These are phyloP conservation scores for Asterochloris erici DNA, from an alignment of 139 green algal species.

Conservation along the genomic window DNA sequence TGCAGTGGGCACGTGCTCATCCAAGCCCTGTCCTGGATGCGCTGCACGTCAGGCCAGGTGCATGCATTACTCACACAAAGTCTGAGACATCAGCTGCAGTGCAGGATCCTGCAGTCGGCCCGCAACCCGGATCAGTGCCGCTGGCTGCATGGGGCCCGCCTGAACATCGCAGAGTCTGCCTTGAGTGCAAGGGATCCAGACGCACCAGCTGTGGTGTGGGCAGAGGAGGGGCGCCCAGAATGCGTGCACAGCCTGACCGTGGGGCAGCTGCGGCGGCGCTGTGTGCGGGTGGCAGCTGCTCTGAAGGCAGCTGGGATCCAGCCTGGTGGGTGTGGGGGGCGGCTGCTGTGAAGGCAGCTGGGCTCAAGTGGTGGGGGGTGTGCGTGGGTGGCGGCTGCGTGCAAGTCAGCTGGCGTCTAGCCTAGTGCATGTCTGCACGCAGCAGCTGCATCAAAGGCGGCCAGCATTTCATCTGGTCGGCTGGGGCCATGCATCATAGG, in stretches of 20 bases:
- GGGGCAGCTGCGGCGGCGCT: constrained; percentile 39
- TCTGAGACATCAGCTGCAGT: too few relatives aligned
- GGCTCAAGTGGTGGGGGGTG: neutral
- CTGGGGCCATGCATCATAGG: neutral
- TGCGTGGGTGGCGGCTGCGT: constrained; percentile 35
- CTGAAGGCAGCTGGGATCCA: constrained; percentile 31
- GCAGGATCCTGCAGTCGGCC: constrained; percentile 28
- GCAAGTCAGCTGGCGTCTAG: constrained; percentile 18
- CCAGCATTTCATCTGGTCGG: neutral
- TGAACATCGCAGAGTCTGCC: constrained; percentile 79
- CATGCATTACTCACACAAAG: neutral
- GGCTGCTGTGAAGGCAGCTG: neutral
- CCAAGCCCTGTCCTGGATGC: neutral
- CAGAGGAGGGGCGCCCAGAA: constrained; percentile 45
- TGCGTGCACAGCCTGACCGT: constrained; percentile 44
- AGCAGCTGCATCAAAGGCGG: neutral
- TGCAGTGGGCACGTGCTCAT: neutral
- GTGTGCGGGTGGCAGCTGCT: constrained; percentile 35
- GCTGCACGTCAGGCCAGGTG: too few relatives aligned
- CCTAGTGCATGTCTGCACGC: neutral
- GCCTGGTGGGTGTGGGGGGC: constrained; percentile 27
- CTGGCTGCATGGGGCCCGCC: constrained; percentile 72
- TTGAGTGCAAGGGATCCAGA: constrained; percentile 39
- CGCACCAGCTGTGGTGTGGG: constrained; percentile 69
- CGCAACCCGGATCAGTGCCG: constrained; percentile 37